Evolutionary conservation across 441 rosid species (phyloP).

Genomic region (Oxalis stricta): DNA sequence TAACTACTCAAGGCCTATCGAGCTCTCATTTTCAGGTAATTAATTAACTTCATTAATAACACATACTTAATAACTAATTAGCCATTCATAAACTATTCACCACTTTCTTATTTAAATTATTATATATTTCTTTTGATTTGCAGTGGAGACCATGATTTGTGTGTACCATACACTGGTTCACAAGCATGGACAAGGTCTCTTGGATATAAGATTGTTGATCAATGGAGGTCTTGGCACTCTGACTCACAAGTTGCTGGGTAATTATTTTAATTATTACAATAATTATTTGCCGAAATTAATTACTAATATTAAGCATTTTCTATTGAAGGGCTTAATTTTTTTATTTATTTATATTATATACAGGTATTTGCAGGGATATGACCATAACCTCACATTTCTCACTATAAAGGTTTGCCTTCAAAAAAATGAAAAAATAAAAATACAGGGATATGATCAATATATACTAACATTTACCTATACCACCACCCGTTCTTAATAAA

Average conservation of each 20-base stretch:
- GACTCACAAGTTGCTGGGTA: slow-evolving; percentile 33
- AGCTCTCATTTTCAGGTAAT: slow-evolving; percentile 48
- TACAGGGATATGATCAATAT: no score
- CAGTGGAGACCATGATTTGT: slow-evolving; percentile 45
- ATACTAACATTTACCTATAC: no score
- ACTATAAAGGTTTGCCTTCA: slow-evolving; percentile 33
- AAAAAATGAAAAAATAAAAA: no score
- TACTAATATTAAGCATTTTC: no score
- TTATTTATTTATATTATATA: neutral
- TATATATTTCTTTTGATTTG: no score
- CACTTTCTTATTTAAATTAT: neutral
- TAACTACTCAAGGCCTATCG: slow-evolving; percentile 34
- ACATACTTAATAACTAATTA: no score
- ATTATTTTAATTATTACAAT: neutral
- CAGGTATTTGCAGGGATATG: slow-evolving; percentile 50
- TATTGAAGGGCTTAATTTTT: no score
- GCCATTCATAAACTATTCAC: no score
- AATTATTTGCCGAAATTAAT: neutral
- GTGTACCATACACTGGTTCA: slow-evolving; percentile 31
- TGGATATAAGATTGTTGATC: slow-evolving; percentile 23
- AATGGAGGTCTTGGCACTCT: slow-evolving; percentile 38
- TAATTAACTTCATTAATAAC: neutral
- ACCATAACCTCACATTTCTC: slow-evolving; percentile 32
- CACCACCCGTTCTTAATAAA: no score
- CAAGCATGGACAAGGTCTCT: slow-evolving; percentile 37